Evolutionary conservation across 805 yeast species (phyloP).

Genomic region (Yueomyces sinensis): DNA sequence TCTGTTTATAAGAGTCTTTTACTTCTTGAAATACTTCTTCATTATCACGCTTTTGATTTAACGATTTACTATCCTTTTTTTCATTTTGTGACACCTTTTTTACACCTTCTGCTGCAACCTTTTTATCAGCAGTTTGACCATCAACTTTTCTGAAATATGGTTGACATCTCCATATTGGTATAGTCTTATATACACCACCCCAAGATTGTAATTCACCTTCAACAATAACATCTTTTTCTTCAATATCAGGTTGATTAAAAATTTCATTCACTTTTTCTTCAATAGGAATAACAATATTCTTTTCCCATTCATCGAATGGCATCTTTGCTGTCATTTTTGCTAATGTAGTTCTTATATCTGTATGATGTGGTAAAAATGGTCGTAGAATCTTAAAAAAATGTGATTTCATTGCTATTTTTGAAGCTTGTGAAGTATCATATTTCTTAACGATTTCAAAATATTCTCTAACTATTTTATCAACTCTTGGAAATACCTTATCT

Average conservation of each 20-base stretch:
- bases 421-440: slow-evolving; percentile 38
- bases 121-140: slow-evolving; percentile 47
- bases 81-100: too few species aligned
- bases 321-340: slow-evolving; percentile 39
- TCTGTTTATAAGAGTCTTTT: too few species aligned
- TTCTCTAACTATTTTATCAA: slow-evolving; percentile 71
- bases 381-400: slow-evolving; percentile 81
- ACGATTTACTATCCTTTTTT: too few species aligned
- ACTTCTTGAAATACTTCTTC: too few species aligned
- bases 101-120: background rate
- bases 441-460: slow-evolving; percentile 70
- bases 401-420: slow-evolving; percentile 75
- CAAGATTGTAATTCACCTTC: slow-evolving; percentile 46
- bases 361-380: slow-evolving; percentile 64
- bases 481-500: slow-evolving; percentile 69
- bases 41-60: too few species aligned
- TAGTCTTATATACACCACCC: slow-evolving; percentile 71
- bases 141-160: slow-evolving; percentile 86
- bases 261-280: slow-evolving; percentile 53
- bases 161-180: slow-evolving; percentile 95
- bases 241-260: slow-evolving; percentile 37
- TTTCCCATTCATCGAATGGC: slow-evolving; percentile 37
- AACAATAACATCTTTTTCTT: slow-evolving; percentile 39
- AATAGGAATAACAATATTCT: slow-evolving; percentile 43
- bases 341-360: slow-evolving; percentile 63